Base-by-base conservation (phyloP, 306 rosid species). In the Rubus parviflorus region DNA sequence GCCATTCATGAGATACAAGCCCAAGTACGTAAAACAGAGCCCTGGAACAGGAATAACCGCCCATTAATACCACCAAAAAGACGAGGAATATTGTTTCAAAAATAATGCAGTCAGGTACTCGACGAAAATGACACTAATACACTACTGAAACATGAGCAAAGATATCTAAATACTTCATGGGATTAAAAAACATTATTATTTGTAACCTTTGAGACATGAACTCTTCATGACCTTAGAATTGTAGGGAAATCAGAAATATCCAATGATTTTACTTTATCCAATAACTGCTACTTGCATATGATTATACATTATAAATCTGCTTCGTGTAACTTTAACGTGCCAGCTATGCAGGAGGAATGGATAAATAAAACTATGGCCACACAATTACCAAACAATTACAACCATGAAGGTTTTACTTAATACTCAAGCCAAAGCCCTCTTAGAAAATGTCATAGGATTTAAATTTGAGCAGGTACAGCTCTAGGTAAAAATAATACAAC, bases 1-100 rank as follows among this genome's bases (percentile, higher is more conserved):
- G 64, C 98, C 97, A 11, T 90, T 66, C 98, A 94, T 94, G 63
- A 94, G 7, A 82, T 90, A 94, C 73, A 94, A 65, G 63, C 88
- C 98, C 72, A 90, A 40, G 81, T 94, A 94, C 3, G 97, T 94
- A 5, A 90, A 70, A 72, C 76, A 69, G 37, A 94, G 93, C 23
- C 97, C 98, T 94, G 87, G 60, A 82, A 77, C 64, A 67, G 35
- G 63, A 84, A 79, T 48, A 57, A 53, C 42, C 43, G 45, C 25
- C 72, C 41, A 57, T 87, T 56, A 85, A 57, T 53, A 53, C 16
- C 66, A 58, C 22, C 23, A n/a, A 58, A 19, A 43, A 58, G 47
- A 80, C 47, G 47, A 72, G 58, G 35, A 70, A 46, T 51, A 66
- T 45, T 69, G 38, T 38, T 75, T 41, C 23, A 48, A 53, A 70